These are phyloP conservation scores for Rosa chinensis DNA, from an alignment of 306 rosid species.

Conservation along the genomic window DNA sequence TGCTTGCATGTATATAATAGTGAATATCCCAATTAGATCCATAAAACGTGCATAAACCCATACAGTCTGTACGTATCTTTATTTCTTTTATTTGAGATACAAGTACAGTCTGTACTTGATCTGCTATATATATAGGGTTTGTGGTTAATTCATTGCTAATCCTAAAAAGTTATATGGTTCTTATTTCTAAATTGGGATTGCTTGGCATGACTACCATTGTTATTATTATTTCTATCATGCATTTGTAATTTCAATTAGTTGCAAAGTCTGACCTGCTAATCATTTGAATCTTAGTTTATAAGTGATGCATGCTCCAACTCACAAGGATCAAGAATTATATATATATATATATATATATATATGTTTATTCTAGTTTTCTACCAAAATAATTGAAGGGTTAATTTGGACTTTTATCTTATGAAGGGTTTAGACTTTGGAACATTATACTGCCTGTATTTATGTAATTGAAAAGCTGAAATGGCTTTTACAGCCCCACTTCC, in stretches of 20 bases:
- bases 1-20: constrained; percentile 6
- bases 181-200: not conserved
- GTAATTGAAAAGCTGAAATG: not conserved
- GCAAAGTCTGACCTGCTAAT: not conserved
- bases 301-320: constrained; percentile 11
- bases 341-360: too few species aligned
- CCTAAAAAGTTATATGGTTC: not conserved
- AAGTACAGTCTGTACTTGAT: not conserved
- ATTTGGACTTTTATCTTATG: not conserved
- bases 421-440: not conserved
- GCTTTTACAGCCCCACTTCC: constrained; percentile 30
- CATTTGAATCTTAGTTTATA: constrained; percentile 3
- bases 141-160: not conserved
- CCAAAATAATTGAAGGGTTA: constrained; percentile 14
- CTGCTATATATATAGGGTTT: not conserved
- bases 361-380: not conserved
- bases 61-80: not conserved
- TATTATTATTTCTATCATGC: not conserved
- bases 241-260: not conserved
- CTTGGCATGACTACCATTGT: not conserved
- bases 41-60: not conserved
- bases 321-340: not conserved
- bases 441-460: constrained; percentile 7
- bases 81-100: not conserved
- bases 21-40: constrained; percentile 2